phyloP scores from a whole-genome alignment of 2,329 filamentous ascomycete genomes.

The Sporothrix mexicana region DNA sequence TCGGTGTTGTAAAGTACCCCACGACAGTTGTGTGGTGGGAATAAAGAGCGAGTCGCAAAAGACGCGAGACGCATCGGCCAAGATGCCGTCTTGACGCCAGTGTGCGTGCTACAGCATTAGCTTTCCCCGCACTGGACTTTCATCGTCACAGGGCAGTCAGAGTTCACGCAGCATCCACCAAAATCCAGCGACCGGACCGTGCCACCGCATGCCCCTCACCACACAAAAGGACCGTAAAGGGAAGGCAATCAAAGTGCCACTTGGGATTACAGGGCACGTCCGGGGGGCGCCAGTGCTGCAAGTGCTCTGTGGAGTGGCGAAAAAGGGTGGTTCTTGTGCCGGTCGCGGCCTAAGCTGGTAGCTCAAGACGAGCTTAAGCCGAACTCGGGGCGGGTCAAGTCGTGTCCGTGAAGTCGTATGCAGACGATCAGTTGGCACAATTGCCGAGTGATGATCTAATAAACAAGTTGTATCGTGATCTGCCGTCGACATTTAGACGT shows the following conservation, averaged over 20 bases:
- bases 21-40: not conserved
- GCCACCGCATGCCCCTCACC: slow-evolving; percentile 10
- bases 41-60: slow-evolving; percentile 1
- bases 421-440: not conserved
- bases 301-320: slow-evolving; percentile 16
- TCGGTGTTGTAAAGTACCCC: not conserved
- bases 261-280: not conserved
- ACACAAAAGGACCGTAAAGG: not conserved
- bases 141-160: slow-evolving; percentile 11
- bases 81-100: slow-evolving; percentile 5
- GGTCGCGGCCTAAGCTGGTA: slow-evolving; percentile 4
- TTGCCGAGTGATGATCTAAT: not conserved
- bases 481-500: not conserved
- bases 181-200: not conserved
- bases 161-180: not conserved
- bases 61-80: slow-evolving; percentile 4
- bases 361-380: slow-evolving; percentile 15
- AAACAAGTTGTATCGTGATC: slow-evolving; percentile 20
- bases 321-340: not conserved
- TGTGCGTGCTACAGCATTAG: slow-evolving; percentile 12
- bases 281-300: slow-evolving; percentile 12
- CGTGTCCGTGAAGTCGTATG: not conserved
- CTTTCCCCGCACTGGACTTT: slow-evolving; percentile 12
- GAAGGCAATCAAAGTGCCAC: slow-evolving; percentile 29
- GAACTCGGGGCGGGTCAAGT: slow-evolving; percentile 18